Evolutionary conservation across 2,329 filamentous ascomycete genomes (phyloP).

Genomic region (Ophiostoma pallidulum): DNA sequence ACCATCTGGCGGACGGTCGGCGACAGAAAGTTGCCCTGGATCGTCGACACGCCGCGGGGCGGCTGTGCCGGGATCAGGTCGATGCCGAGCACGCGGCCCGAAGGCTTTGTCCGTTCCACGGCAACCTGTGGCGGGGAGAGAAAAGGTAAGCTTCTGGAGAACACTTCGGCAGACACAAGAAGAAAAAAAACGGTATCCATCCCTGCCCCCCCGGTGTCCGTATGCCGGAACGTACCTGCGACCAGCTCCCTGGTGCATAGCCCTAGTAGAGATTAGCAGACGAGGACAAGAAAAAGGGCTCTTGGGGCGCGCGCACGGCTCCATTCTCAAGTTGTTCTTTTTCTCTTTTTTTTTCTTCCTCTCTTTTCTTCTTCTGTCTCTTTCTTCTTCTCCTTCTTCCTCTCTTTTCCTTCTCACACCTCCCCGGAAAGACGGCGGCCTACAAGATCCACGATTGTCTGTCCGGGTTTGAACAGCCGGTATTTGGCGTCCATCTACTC

Average conservation of each 20-base stretch:
- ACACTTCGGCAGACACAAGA: no score
- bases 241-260: constrained; percentile 68
- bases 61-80: constrained; percentile 90
- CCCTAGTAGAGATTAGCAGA: constrained; percentile 37
- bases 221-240: constrained; percentile 43
- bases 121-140: constrained; percentile 79
- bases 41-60: constrained; percentile 81
- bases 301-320: no score
- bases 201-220: background rate
- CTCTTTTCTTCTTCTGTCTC: no score
- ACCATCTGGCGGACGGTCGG: constrained; percentile 65
- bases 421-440: no score
- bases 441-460: constrained; percentile 86
- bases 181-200: no score
- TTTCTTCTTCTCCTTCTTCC: no score
- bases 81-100: constrained; percentile 77
- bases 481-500: constrained; percentile 71
- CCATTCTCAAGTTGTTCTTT: no score
- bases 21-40: constrained; percentile 89
- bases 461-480: constrained; percentile 64
- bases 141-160: no score
- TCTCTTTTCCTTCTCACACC: no score
- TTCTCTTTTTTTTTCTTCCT: no score
- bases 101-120: constrained; percentile 62
- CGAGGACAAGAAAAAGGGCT: no score